These are phyloP conservation scores for Cydonia oblonga DNA, from an alignment of 331 rosid species.

Conservation along the genomic window DNA sequence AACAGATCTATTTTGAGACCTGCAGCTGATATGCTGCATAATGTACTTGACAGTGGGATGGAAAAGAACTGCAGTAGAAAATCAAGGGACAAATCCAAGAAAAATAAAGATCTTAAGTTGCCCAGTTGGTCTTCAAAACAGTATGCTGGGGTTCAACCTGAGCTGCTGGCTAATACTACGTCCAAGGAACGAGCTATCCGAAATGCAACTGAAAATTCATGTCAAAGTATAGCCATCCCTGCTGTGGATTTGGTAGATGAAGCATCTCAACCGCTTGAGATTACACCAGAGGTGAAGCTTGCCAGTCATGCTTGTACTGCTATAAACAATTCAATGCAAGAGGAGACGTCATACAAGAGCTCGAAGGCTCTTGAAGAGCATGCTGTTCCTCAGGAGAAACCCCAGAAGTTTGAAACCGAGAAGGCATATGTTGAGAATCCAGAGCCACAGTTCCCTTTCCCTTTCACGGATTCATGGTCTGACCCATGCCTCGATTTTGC, in stretches of 20 bases:
- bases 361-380: slow-evolving; percentile 15
- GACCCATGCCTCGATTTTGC: slow-evolving; percentile 72
- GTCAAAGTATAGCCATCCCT: slow-evolving; percentile 15
- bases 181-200: slow-evolving; percentile 34
- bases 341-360: slow-evolving; percentile 22
- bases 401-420: slow-evolving; percentile 19
- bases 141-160: slow-evolving; percentile 53
- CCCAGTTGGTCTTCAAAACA: slow-evolving; percentile 54
- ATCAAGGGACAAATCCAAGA: slow-evolving; percentile 24
- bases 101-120: slow-evolving; percentile 29
- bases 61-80: slow-evolving; percentile 21
- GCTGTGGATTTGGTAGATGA: slow-evolving; percentile 18
- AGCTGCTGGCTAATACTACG: slow-evolving; percentile 24
- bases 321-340: slow-evolving; percentile 19
- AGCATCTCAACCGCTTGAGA: slow-evolving; percentile 17
- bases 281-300: not conserved
- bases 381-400: slow-evolving; percentile 14
- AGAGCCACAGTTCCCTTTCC: slow-evolving; percentile 41
- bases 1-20: slow-evolving; percentile 3
- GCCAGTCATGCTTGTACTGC: slow-evolving; percentile 12
- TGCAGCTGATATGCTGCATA: slow-evolving; percentile 6
- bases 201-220: slow-evolving; percentile 25
- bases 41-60: slow-evolving; percentile 11
- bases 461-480: slow-evolving; percentile 62
- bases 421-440: slow-evolving; percentile 32